These are phyloP conservation scores for Metschnikowia chrysomelidarum DNA, from an alignment of 805 yeast species.

Conservation along the genomic window DNA sequence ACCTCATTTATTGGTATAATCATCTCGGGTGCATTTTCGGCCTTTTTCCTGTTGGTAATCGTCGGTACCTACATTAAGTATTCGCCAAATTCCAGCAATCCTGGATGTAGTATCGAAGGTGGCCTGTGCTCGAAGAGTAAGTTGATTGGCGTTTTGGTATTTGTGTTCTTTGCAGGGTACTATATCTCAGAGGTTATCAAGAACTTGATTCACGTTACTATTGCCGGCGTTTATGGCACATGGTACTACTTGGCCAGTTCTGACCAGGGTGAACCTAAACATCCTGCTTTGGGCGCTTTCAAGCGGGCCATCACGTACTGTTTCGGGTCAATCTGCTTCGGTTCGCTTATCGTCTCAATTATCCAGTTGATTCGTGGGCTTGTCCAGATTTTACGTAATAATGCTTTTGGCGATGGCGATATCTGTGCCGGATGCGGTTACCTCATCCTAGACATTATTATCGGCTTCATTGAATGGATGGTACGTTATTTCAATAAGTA, in stretches of 20 bases:
- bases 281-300: conserved; percentile 80
- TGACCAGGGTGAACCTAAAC: conserved; percentile 73
- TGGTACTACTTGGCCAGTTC: conserved; percentile 84
- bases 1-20: conserved; percentile 61
- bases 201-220: conserved; percentile 76
- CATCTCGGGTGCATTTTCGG: conserved; percentile 59
- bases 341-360: conserved; percentile 69
- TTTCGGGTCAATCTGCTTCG: conserved; percentile 88
- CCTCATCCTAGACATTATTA: conserved; percentile 54
- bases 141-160: conserved; percentile 67
- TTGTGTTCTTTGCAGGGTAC: conserved; percentile 78
- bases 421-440: conserved; percentile 51
- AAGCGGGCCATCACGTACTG: conserved; percentile 79
- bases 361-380: conserved; percentile 64
- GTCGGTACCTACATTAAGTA: conserved; percentile 78
- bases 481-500: conserved; percentile 86
- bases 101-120: conserved; percentile 55
- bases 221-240: conserved; percentile 82
- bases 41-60: conserved; percentile 63
- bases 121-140: conserved; percentile 53
- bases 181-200: conserved; percentile 79
- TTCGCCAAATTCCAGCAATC: conserved; percentile 52
- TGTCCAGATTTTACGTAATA: conserved; percentile 50
- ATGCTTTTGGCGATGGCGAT: conserved; percentile 51
- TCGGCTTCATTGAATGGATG: conserved; percentile 72